Conservation (phyloP, 2,329 filamentous ascomycete genomes). For the Bipolaris victoriae region DNA sequence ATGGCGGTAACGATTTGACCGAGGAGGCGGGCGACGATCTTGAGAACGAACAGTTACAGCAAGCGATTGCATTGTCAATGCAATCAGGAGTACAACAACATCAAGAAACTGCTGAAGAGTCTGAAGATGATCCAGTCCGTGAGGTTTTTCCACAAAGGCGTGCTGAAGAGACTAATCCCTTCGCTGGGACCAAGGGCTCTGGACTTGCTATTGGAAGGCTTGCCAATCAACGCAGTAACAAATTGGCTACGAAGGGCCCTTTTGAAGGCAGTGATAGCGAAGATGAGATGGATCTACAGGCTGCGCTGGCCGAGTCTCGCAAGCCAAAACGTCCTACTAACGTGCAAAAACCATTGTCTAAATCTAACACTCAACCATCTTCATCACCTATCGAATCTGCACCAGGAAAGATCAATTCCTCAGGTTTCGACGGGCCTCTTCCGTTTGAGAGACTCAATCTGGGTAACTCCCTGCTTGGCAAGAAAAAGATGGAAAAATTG, state of each 20-base stretch:
- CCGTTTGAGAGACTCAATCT: constrained; percentile 85
- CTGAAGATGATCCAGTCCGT: constrained; percentile 51
- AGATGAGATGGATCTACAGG: constrained; percentile 77
- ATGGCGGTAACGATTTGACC: constrained; percentile 63
- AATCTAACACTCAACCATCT: constrained; percentile 23
- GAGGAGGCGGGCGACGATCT: constrained; percentile 55
- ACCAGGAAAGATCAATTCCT: constrained; percentile 60
- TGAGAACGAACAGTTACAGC: constrained; percentile 77
- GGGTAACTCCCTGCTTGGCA: constrained; percentile 63
- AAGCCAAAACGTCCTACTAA: constrained; percentile 51
- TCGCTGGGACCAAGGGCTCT: constrained; percentile 50
- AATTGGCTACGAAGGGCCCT: constrained; percentile 47
- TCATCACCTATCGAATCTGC: constrained; percentile 33
- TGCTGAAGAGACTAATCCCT: constrained; percentile 52
- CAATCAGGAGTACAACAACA: constrained; percentile 54
- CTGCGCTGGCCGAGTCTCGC: constrained; percentile 75
- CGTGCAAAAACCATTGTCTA: constrained; percentile 41
- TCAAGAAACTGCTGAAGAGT: constrained; percentile 57
- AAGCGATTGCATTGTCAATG: constrained; percentile 85
- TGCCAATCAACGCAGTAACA: constrained; percentile 74
- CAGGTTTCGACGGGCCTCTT: constrained; percentile 75
- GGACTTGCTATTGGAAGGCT: constrained; percentile 71
- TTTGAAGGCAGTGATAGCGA: constrained; percentile 62
- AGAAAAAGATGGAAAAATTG: constrained; percentile 60
- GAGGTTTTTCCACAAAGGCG: constrained; percentile 56